These are phyloP conservation scores for Agaricus bisporus DNA, from an alignment of 768 basidiomycete species.

Conservation along the genomic window DNA sequence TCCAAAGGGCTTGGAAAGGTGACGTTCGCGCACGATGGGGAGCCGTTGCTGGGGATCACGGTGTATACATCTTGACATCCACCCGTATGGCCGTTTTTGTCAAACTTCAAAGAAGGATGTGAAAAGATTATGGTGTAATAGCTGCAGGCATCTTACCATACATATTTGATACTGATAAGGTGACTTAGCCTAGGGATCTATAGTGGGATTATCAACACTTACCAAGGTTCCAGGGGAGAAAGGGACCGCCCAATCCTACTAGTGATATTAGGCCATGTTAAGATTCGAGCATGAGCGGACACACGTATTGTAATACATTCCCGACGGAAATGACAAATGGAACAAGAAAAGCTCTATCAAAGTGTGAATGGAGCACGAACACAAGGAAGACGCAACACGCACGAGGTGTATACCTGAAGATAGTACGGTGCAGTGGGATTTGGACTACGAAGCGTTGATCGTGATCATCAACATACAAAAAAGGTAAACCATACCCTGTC, in stretches of 20 bases:
- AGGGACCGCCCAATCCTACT: slow-evolving; percentile 53
- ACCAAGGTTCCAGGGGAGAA: slow-evolving; percentile 54
- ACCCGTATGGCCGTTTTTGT: slow-evolving; percentile 49
- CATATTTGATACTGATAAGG: slow-evolving; percentile 53
- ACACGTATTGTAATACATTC: slow-evolving; percentile 37
- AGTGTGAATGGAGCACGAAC: background rate
- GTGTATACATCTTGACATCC: slow-evolving; percentile 58
- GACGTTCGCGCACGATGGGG: slow-evolving; percentile 44
- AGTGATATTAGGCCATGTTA: background rate
- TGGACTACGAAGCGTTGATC: slow-evolving; percentile 30
- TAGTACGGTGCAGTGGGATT: slow-evolving; percentile 51
- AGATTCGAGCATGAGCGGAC: slow-evolving; percentile 15
- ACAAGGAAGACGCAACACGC: slow-evolving; percentile 16
- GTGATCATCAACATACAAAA: slow-evolving; percentile 1
- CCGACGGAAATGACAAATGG: slow-evolving; percentile 50
- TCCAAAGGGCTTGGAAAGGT: slow-evolving; percentile 40
- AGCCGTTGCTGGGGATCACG: slow-evolving; percentile 35
- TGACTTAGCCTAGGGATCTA: background rate
- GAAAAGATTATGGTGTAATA: background rate
- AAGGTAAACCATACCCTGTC: slow-evolving; percentile 26
- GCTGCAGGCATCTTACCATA: slow-evolving; percentile 37
- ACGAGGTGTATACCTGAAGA: slow-evolving; percentile 60
- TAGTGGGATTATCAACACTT: slow-evolving; percentile 9
- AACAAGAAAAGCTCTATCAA: slow-evolving; percentile 37
- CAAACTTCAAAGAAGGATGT: slow-evolving; percentile 33